Evolutionary conservation across 2,329 filamentous ascomycete species (phyloP).

Genomic region (Fusarium illudens): DNA sequence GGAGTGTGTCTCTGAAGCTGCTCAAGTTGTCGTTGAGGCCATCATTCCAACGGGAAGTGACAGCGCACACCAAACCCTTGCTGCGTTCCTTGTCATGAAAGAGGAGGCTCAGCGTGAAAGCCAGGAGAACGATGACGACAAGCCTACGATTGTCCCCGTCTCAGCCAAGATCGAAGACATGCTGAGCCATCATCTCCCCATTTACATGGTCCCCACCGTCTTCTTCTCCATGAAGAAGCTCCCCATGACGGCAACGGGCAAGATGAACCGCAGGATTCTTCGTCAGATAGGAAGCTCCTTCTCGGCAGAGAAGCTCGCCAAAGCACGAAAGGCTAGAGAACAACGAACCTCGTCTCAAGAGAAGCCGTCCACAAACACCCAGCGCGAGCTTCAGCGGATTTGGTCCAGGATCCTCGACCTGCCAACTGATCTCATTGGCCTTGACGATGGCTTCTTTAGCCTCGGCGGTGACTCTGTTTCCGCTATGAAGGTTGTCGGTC

Average conservation of each 20-base stretch:
- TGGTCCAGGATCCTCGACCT: slow-evolving; percentile 51
- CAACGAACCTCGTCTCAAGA: background rate
- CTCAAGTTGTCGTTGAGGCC: slow-evolving; percentile 4
- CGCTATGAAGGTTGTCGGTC: slow-evolving; percentile 59
- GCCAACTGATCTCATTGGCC: slow-evolving; percentile 46
- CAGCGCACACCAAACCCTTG: background rate
- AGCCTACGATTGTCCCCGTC: background rate
- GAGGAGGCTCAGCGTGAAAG: background rate
- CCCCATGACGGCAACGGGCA: slow-evolving; percentile 22
- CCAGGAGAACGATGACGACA: background rate
- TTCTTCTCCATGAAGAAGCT: slow-evolving; percentile 12
- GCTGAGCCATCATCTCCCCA: slow-evolving; percentile 3
- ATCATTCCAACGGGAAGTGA: background rate
- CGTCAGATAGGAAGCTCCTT: background rate
- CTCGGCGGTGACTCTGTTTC: slow-evolving; percentile 59
- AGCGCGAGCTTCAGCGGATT: slow-evolving; percentile 22
- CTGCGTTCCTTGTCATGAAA: background rate
- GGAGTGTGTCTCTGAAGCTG: background rate
- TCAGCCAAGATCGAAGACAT: background rate
- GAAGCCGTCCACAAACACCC: background rate
- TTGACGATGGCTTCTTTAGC: slow-evolving; percentile 58
- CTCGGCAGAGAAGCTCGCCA: background rate
- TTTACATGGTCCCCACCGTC: slow-evolving; percentile 24
- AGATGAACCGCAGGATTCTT: slow-evolving; percentile 17
- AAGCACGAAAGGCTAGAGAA: background rate